Evolutionary conservation across 768 basidiomycete species (phyloP).

Genomic region (Boletus sp.): DNA sequence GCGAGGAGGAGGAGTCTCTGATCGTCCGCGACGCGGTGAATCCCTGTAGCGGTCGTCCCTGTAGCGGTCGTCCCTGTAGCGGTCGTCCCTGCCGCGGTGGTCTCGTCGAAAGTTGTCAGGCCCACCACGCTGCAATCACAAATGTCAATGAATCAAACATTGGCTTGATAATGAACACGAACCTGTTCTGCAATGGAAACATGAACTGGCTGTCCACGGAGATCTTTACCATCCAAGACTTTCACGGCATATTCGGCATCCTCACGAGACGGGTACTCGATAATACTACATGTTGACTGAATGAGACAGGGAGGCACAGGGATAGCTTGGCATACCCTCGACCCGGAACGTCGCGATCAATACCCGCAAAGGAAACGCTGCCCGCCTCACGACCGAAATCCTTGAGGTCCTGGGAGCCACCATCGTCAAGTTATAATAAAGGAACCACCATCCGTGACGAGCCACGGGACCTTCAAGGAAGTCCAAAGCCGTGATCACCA

Average conservation of each 20-base stretch:
- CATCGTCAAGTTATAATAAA: slow-evolving; percentile 20
- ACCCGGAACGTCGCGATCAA: slow-evolving; percentile 82
- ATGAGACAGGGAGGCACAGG: background rate
- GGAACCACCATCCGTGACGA: slow-evolving; percentile 9
- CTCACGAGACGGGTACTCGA: slow-evolving; percentile 85
- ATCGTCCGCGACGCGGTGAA: too few species aligned
- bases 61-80: slow-evolving; percentile 44
- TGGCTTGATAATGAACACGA: slow-evolving; percentile 25
- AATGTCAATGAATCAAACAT: background rate
- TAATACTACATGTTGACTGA: slow-evolving; percentile 53
- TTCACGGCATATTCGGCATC: slow-evolving; percentile 94
- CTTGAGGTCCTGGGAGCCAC: slow-evolving; percentile 82
- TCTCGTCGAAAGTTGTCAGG: slow-evolving; percentile 77
- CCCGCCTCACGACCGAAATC: slow-evolving; percentile 96
- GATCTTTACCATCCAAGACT: slow-evolving; percentile 81
- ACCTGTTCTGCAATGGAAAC: slow-evolving; percentile 52
- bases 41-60: slow-evolving; percentile 32
- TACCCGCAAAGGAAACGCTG: slow-evolving; percentile 91
- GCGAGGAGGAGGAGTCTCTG: too few species aligned
- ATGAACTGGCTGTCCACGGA: slow-evolving; percentile 72
- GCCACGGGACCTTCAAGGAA: slow-evolving; percentile 22
- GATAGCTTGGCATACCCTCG: slow-evolving; percentile 66
- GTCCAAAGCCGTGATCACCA: background rate
- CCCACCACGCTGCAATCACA: slow-evolving; percentile 51
- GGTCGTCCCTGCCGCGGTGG: slow-evolving; percentile 63